Evolutionary conservation across 768 basidiomycete genomes (phyloP), one percentile per base, ranked within the genome.

Genomic region (Phaeolepiota aurea): DNA sequence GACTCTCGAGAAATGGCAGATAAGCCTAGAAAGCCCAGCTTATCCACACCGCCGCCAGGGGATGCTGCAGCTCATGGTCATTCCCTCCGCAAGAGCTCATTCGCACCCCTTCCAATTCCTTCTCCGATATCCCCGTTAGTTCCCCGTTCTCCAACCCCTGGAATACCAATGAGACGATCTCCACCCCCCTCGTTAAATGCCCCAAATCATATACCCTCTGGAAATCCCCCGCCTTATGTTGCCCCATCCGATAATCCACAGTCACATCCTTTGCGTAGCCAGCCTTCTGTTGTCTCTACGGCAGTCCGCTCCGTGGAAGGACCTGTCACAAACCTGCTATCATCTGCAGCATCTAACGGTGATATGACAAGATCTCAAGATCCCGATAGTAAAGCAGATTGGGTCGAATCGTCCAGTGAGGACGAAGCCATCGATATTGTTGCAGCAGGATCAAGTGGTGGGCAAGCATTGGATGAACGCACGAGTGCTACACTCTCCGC

Each of bases 401-500:
- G 90, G 88, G 66, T 74, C 41, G 78, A 87, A 55, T 35, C 33
- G 18, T 77, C 75, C 3, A 89, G 87, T 49, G 88, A 91, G 46
- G 88, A 91, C 41, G 88, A 91, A 57, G 88, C 87, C 11, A 87
- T 91, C 40, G 78, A 87, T 50, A 63, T 86, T 31, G 75, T 89
- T 21, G 83, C 88, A 0, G 87, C 88, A 13, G 87, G 79, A 9
- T 69, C 85, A 11, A 86, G 84, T 44, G 87, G 88, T 5, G 82
- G 85, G 50, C 83, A 82, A 53, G 79, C 81, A 11, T 55, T 90
- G 37, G 87, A 91, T 51, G 87, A 91, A 57, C 76, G 87, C 19
- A 91, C 87, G 0, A 89, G 87, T 54, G 67, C 74, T 9, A 66
- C 66, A 2, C 58, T 65, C 30, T 59, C 66, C 5, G 59, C 60